A percentile compares a stretch with the other conserved stretches of the same genome.
phyloP scores from a whole-genome alignment of 805 yeast genomes.

The Lipomyces orientalis region DNA sequence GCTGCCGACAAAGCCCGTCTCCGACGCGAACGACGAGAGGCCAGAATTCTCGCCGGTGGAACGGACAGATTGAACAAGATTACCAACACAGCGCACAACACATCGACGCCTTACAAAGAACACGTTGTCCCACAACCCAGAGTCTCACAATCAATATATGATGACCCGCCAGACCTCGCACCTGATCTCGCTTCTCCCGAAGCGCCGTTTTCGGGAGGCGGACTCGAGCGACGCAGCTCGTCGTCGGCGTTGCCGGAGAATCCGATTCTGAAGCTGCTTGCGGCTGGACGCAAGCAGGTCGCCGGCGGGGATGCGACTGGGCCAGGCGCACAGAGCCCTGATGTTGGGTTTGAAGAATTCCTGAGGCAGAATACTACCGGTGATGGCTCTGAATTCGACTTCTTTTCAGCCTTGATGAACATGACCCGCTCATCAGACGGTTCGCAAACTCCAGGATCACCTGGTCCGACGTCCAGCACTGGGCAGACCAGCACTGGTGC shows the following conservation, averaged over 20 bases:
- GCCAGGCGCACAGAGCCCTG: conserved; percentile 12
- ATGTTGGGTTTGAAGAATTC: conserved; percentile 18
- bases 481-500: not conserved
- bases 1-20: conserved; percentile 36
- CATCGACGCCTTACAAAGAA: conserved; percentile 1
- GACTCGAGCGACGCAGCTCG: conserved; percentile 8
- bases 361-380: conserved; percentile 10
- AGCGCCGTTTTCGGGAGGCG: conserved; percentile 2
- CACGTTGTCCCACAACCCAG: not conserved
- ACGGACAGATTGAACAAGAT: conserved; percentile 36
- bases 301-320: not conserved
- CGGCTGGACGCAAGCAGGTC: conserved; percentile 19
- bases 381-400: conserved; percentile 15
- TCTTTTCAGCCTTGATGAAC: conserved; percentile 20
- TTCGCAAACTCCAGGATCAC: conserved; percentile 1
- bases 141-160: not conserved
- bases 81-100: conserved; percentile 18
- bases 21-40: conserved; percentile 40
- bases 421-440: conserved; percentile 16
- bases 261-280: conserved; percentile 27
- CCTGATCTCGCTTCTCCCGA: conserved; percentile 5
- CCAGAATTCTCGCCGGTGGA: conserved; percentile 37
- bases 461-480: not conserved
- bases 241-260: conserved; percentile 18
- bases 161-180: conserved; percentile 14